These are phyloP conservation scores for Mucor plumbeus DNA, from an alignment of 371 early-diverging fungal genomes.

Conservation along the genomic window DNA sequence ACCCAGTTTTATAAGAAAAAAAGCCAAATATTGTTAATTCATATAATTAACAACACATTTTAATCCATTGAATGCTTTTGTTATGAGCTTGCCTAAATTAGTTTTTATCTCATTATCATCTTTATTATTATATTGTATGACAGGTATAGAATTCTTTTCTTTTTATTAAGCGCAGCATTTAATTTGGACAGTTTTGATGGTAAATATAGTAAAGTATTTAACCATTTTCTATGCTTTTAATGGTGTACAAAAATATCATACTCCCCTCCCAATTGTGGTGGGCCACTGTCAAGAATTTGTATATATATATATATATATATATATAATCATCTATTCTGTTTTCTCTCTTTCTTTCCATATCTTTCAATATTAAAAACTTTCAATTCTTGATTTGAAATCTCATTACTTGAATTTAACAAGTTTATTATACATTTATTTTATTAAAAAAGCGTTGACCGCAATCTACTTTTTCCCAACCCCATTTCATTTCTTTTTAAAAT, in stretches of 20 bases:
- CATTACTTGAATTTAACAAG: no score
- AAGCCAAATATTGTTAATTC: no score
- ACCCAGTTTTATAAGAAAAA: not conserved
- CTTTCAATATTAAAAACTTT: not conserved
- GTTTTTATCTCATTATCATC: no score
- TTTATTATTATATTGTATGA: not conserved
- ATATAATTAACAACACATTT: no score
- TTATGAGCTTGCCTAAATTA: no score
- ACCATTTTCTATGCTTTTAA: not conserved
- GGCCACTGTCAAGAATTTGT: not conserved
- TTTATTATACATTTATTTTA: no score
- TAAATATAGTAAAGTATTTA: not conserved
- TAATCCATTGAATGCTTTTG: no score
- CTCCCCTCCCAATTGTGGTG: not conserved
- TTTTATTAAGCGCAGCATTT: not conserved
- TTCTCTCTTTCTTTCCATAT: not conserved
- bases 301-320: not conserved
- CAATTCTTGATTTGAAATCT: no score
- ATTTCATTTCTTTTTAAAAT: not conserved
- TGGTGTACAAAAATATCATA: not conserved
- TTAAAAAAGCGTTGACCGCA: conserved; percentile 6
- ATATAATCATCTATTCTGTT: no score
- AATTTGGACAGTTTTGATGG: not conserved
- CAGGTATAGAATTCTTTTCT: not conserved
- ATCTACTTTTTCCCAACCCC: not conserved